Base-by-base conservation (phyloP, 495 filamentous ascomycete genomes). In the Durotheca rogersii region DNA sequence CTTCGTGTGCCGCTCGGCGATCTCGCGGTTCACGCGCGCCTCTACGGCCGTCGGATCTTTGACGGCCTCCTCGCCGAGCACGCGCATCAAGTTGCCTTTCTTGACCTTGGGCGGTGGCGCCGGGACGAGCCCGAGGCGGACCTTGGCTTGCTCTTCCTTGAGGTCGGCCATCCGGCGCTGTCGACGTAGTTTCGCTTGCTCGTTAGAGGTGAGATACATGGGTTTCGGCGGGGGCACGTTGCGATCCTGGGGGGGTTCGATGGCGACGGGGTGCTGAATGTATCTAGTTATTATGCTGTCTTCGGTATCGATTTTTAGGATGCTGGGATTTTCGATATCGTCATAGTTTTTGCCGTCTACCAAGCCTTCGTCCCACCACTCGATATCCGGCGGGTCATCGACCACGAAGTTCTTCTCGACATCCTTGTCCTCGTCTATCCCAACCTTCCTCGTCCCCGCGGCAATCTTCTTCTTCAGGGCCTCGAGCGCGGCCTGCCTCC, bases 31-130 rank as follows among this genome's bases (percentile, higher is more conserved):
- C 27, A 99, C 93, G 18, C 89, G 82, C 27, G 93, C 90, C 70
- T 99, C 93, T 21, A 97, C 91, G 14, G 93, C 93, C 1, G 93
- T 99, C 7, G 93, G 93, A 65, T 99, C 93, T 60, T 95, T 95
- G 57, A 99, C 91, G 2, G 93, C 93, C 67, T 96, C 87, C 62
- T 97, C 89, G 33, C 93, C 93, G n/a, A 97, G 73, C 2, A 99
- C 93, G 36, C 90, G 85, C 93, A 98, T 96, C 44, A 98, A 76
- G 64, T 98, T 98, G 39, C 82, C 84, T 66, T 92, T 93, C 70
- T 95, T 96, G 56, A 96, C 86, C 67, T 96, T 96, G 7, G 93
- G 92, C 17, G 92, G 85, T 6, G 90, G 88, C 4, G 94, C 88
- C 1, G 89, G 88, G 47, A 89, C 84, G 6, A 98, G 82, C 39